A percentile compares a stretch with the other conserved stretches of the same genome.
These are phyloP conservation scores for Pilobolus umbonatus DNA, from an alignment of 192 early-diverging fungal species.

Conservation along the genomic window DNA sequence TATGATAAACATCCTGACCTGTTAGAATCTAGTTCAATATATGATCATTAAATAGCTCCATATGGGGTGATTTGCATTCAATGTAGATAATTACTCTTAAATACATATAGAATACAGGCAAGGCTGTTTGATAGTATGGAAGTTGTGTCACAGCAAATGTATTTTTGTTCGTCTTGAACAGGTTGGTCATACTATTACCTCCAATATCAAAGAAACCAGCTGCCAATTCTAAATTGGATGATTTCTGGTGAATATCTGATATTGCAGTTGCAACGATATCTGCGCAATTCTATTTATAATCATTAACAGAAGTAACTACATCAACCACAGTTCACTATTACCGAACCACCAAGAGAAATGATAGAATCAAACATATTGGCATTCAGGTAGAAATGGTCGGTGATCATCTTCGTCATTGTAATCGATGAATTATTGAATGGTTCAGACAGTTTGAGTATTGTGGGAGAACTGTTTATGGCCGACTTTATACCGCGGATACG, in stretches of 20 bases:
- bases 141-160: conserved; percentile 16
- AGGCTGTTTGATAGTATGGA: conserved; percentile 20
- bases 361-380: conserved; percentile 4
- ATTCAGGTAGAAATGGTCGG: not conserved
- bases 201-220: conserved; percentile 17
- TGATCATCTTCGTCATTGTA: no score
- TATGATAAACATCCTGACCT: conserved; percentile 10
- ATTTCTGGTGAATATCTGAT: not conserved
- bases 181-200: conserved; percentile 6
- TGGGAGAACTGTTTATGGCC: not conserved
- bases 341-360: conserved; percentile 18
- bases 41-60: not conserved
- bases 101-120: conserved; percentile 22
- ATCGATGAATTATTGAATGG: not conserved
- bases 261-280: not conserved
- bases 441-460: not conserved
- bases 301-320: not conserved
- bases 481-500: not conserved
- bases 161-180: conserved; percentile 2
- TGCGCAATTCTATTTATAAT: conserved; percentile 3
- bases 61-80: not conserved
- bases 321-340: not conserved
- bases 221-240: not conserved
- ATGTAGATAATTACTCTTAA: conserved; percentile 7
- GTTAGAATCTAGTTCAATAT: conserved; percentile 14